Evolutionary conservation across 2,329 filamentous ascomycete genomes (phyloP).

Genomic region (Aureobasidium sp.): DNA sequence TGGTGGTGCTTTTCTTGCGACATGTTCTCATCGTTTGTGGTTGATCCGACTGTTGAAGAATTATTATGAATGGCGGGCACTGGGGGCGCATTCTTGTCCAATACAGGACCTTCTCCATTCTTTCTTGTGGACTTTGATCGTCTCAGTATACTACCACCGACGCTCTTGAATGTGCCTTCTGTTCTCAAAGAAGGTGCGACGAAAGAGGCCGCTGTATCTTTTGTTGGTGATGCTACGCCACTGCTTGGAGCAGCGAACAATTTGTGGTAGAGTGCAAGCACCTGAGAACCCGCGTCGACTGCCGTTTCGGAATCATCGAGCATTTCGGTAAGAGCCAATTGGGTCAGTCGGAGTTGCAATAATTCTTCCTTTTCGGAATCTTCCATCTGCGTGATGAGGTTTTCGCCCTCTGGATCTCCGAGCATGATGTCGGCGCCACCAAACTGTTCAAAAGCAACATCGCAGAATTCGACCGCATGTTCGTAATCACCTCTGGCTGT

Average conservation of each 20-base stretch:
- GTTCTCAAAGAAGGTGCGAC: constrained; percentile 19
- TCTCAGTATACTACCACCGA: constrained; percentile 72
- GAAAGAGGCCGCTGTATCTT: constrained; percentile 30
- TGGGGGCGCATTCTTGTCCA: constrained; percentile 11
- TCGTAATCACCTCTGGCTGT: constrained; percentile 80
- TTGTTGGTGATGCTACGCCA: constrained; percentile 31
- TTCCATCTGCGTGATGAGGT: constrained; percentile 68
- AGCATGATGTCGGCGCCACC: constrained; percentile 33
- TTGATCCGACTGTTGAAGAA: constrained; percentile 62
- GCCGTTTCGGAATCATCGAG: constrained; percentile 76
- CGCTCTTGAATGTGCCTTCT: constrained; percentile 34
- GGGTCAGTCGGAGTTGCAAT: constrained; percentile 93
- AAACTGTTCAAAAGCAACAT: constrained; percentile 87
- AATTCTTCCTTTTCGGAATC: constrained; percentile 77
- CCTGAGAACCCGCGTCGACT: constrained; percentile 78
- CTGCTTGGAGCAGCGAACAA: constrained; percentile 61
- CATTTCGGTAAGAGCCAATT: constrained; percentile 74
- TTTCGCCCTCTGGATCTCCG: background rate
- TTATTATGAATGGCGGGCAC: constrained; percentile 19
- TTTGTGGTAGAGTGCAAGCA: constrained; percentile 71
- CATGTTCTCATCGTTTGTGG: constrained; percentile 55
- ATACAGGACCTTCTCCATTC: constrained; percentile 32
- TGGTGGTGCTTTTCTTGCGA: constrained; percentile 28
- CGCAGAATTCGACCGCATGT: constrained; percentile 73
- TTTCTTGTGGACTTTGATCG: constrained; percentile 41